Conservation (phyloP, 2,329 filamentous ascomycete genomes). For the Coleophoma cylindrospora region DNA sequence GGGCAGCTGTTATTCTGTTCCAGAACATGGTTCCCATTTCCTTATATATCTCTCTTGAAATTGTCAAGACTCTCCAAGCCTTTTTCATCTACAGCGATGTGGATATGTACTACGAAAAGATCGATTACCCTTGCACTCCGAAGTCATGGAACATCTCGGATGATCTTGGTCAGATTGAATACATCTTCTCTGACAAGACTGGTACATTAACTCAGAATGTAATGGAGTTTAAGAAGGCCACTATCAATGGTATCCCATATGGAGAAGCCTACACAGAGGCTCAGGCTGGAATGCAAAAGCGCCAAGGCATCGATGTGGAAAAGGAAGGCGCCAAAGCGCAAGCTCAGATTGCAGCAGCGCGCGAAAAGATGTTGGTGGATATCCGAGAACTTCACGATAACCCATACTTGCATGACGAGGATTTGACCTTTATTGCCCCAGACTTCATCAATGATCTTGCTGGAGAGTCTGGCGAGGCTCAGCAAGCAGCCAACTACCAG, state of each 20-base stretch:
- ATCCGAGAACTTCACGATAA: conserved; percentile 81
- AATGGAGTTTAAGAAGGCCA: conserved; percentile 99
- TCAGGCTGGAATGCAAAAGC: conserved; percentile 91
- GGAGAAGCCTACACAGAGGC: conserved; percentile 98
- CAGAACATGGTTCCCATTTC: conserved; percentile 99
- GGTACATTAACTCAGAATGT: conserved; percentile 88
- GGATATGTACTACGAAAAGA: conserved; percentile 93
- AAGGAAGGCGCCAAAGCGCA: conserved; percentile 68
- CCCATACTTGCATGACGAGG: conserved; percentile 83
- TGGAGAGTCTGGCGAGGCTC: conserved; percentile 70
- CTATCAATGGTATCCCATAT: conserved; percentile 92
- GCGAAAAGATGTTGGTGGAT: conserved; percentile 64
- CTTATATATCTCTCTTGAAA: conserved; percentile 94
- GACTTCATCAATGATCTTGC: conserved; percentile 81
- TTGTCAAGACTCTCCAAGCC: conserved; percentile 87
- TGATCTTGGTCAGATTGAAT: conserved; percentile 95
- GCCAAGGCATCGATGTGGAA: conserved; percentile 81
- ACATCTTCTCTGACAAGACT: conserved; percentile 96
- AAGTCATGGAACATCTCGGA: conserved; percentile 99
- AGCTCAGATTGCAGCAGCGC: conserved; percentile 74
- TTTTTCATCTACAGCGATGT: conserved; percentile 97
- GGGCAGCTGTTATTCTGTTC: conserved; percentile 89
- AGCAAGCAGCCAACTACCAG: conserved; percentile 72
- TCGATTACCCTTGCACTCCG: conserved; percentile 92
- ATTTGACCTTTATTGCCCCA: conserved; percentile 87